Conservation (phyloP, 1,139 yeast species). For the Pichia cactophila region DNA sequence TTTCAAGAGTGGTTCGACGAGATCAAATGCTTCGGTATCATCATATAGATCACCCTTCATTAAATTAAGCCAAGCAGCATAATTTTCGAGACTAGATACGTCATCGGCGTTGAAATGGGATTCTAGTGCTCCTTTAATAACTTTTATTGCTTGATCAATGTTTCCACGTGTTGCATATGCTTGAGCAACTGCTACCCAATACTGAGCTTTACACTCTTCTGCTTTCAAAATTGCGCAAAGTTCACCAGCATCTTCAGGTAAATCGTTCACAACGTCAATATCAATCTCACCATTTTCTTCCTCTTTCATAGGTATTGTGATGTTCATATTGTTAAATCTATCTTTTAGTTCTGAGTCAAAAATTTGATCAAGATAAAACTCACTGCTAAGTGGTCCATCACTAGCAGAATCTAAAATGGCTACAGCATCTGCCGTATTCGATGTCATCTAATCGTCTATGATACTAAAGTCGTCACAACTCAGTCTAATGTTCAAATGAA, state of each 20-base stretch:
- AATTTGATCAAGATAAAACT: slow-evolving; percentile 14
- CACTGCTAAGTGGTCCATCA: slow-evolving; percentile 15
- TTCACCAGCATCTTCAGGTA: slow-evolving; percentile 86
- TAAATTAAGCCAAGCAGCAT: slow-evolving; percentile 69
- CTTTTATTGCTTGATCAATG: slow-evolving; percentile 54
- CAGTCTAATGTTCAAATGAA: no score
- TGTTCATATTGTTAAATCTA: slow-evolving; percentile 19
- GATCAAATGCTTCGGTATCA: slow-evolving; percentile 18
- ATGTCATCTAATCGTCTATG: slow-evolving; percentile 1
- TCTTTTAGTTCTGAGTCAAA: slow-evolving; percentile 13
- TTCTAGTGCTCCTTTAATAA: slow-evolving; percentile 54
- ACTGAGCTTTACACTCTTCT: slow-evolving; percentile 66
- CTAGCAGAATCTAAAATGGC: slow-evolving; percentile 5
- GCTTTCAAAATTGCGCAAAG: slow-evolving; percentile 69
- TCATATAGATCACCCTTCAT: slow-evolving; percentile 28
- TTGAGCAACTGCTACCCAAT: slow-evolving; percentile 78
- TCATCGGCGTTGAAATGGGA: slow-evolving; percentile 38
- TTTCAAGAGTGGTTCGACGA: slow-evolving; percentile 22
- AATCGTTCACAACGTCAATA: slow-evolving; percentile 59
- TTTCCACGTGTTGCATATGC: slow-evolving; percentile 66
- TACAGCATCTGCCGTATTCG: background rate
- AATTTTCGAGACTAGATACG: slow-evolving; percentile 48
- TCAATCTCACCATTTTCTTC: slow-evolving; percentile 61
- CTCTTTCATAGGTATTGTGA: slow-evolving; percentile 54
- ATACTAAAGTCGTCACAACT: no score